A percentile compares a stretch with the other conserved stretches of the same genome.
phyloP scores from a whole-genome alignment of 805 yeast species.

The Cephaloascus fragrans region DNA sequence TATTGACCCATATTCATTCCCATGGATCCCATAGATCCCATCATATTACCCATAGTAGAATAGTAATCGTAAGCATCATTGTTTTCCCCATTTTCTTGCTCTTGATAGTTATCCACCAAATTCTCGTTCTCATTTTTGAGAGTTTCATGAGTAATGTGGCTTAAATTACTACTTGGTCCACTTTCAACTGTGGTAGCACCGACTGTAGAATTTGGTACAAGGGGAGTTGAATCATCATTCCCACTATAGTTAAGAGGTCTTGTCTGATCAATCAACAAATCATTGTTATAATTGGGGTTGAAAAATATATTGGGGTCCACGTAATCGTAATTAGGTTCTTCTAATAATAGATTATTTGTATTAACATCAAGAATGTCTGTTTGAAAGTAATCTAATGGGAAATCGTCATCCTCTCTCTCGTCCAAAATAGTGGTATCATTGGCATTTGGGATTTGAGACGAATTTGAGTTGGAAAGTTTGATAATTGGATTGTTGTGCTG shows the following conservation, averaged over 20 bases:
- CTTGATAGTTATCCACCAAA: neutral
- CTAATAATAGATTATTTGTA: slow-evolving; percentile 3
- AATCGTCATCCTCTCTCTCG: slow-evolving; percentile 45
- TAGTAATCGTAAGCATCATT: neutral
- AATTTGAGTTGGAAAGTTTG: too few species aligned
- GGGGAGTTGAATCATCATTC: too few species aligned
- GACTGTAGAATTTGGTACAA: slow-evolving; percentile 14
- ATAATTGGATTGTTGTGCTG: too few species aligned
- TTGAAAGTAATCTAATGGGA: slow-evolving; percentile 63
- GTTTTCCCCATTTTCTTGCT: neutral
- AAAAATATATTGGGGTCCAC: slow-evolving; percentile 15
- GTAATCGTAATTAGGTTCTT: slow-evolving; percentile 3
- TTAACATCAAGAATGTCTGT: slow-evolving; percentile 19
- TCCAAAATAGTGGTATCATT: slow-evolving; percentile 1
- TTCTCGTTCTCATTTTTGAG: neutral
- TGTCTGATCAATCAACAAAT: slow-evolving; percentile 42
- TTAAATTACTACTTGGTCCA: slow-evolving; percentile 1
- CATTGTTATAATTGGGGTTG: slow-evolving; percentile 26
- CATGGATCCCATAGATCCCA: too few species aligned
- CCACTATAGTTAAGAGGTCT: slow-evolving; percentile 24
- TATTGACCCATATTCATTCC: too few species aligned
- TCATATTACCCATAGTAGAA: neutral
- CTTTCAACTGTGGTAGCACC: slow-evolving; percentile 2
- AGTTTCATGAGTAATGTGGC: too few species aligned
- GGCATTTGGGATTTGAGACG: neutral